Conservation (phyloP, 805 yeast species). For the Clavispora fructus region DNA sequence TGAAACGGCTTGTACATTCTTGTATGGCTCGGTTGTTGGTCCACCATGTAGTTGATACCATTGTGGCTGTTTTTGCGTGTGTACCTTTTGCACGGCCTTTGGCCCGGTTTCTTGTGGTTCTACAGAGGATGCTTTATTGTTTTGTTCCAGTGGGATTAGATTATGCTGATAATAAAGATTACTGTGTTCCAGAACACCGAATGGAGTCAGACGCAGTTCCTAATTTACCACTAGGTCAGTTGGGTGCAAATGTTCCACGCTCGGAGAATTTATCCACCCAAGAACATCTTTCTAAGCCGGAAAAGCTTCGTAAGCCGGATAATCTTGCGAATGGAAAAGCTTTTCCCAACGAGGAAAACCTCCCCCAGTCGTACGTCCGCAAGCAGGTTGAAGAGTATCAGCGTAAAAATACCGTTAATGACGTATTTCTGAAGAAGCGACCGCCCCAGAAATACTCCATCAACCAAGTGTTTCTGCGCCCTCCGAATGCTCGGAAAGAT, state of each 20-base stretch:
- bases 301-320: too few relatives aligned
- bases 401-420: not conserved
- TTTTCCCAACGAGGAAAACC: not conserved
- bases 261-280: too few relatives aligned
- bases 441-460: not conserved
- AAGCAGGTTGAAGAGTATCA: not conserved
- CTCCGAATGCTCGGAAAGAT: not conserved
- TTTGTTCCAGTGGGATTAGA: not conserved
- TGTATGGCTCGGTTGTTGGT: not conserved
- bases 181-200: too few relatives aligned
- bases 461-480: not conserved
- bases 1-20: not conserved
- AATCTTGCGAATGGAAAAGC: too few relatives aligned
- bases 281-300: too few relatives aligned
- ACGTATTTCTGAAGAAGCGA: not conserved
- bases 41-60: not conserved
- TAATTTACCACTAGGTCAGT: too few relatives aligned
- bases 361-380: not conserved
- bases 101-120: not conserved
- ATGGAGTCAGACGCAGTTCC: not conserved
- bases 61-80: not conserved
- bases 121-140: not conserved
- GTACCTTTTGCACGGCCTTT: not conserved
- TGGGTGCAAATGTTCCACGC: too few relatives aligned
- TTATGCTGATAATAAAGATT: too few relatives aligned